Evolutionary conservation across 1,139 yeast species (phyloP), one percentile per base, ranked within the genome.

Genomic region (Trichomonascaceae sp.): DNA sequence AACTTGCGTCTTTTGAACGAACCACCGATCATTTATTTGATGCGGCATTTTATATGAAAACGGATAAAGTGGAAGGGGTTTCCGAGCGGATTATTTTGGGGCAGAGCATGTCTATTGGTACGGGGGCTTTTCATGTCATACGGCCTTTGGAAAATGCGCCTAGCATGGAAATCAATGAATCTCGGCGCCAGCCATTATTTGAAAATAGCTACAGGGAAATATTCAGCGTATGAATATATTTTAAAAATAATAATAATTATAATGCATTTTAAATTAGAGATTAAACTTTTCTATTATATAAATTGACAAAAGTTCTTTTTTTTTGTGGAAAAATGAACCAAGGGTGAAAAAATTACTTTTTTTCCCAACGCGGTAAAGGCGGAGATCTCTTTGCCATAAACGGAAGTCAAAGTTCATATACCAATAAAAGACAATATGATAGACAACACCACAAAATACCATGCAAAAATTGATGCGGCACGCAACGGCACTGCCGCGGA

Each of bases 11-110:
- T 24, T 95, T 95, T 69, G 99, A 95, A 70, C 95, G 95, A 76
- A 95, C 99, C 6, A 93, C 99, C 0, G 99, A 95, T 69, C 99
- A 95, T 73, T 78, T 95, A 69, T 95, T 95, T 65, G 99, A 95
- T 70, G 99, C 99, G 4, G 93, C 99, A 0, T 95, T 93, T 76
- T 93, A 86, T 72, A 90, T 90, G 96, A 93, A 95, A 77, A 85
- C 84, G 30, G 99, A 95, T 70, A 80, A 85, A 65, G 89, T 95
- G 56, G 99, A 95, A 70, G 99, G 99, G 73, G 99, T 95, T 20
- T 86, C 96, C 39, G 99, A 95, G 71, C 89, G 99, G 75, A 93
- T 95, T 65, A 95, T 95, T 64, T 78, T 95, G 62, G 99, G 99
- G 39, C 98, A 93, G 74, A 88, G 97, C 53, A 93, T 93, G 97